Evolutionary conservation across 345 rosid genomes (phyloP), one percentile per base, ranked within the genome.

Genomic region (Aquilaria sinensis): DNA sequence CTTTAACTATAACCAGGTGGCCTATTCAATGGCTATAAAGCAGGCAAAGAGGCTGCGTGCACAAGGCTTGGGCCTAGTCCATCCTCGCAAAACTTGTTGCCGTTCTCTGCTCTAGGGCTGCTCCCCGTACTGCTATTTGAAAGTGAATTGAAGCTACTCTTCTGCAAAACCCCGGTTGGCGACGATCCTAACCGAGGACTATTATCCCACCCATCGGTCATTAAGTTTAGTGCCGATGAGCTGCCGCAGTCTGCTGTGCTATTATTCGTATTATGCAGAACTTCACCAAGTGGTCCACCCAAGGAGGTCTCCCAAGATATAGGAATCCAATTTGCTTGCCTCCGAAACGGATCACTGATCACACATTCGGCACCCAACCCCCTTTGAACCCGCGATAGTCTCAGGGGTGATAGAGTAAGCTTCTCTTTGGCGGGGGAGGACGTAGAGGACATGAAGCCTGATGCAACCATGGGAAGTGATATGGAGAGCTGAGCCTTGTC

Each of bases 111-210:
- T 50, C 79, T 73, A 2, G 90, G 85, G 70, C 96, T 94, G 74
- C 96, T 88, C 45, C 88, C 97, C 0, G 89, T 85, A 60, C 98
- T 90, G 72, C 91, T 86, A 68, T 88, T 90, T 1, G 99, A 90
- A 56, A 88, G 73, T 0, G 95, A 83, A 31, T 75, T 86, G 45
- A 88, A 85, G 2, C 85, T 63, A 11, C 86, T 67, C 76, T 83
- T 94, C 53, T 85, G 96, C 53, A 90, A 56, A n/a, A 94, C 97
- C 1, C 96, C 97, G 0, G 85, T 86, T 0, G 96, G 96, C 10
- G 97, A 89, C 15, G 88, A 83, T 63, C 80, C 72, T 37, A 77
- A 1, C 54, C 70, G 74, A 41, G 83, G 79, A 64, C 86, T 84
- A 29, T 53, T 63, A 10, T 82, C 87, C 86, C 93, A 80, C 53